phyloP scores from a whole-genome alignment of 2,329 filamentous ascomycete species.

The Oidium heveae region DNA sequence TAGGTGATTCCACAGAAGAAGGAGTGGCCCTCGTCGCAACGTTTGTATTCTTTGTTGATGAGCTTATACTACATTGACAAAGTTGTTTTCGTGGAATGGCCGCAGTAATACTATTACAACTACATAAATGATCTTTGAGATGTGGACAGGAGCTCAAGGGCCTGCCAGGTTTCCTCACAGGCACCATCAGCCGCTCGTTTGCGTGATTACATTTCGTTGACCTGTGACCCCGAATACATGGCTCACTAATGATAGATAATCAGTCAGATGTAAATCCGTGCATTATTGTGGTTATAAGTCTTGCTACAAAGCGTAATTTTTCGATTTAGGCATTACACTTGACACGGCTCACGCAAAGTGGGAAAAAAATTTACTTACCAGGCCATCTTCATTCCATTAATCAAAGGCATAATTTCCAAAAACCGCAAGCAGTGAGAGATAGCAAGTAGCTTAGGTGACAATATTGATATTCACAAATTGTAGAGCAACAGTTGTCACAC shows the following conservation, averaged over 20 bases:
- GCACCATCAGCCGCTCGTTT: conserved; percentile 40
- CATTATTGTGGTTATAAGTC: no score
- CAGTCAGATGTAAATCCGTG: no score
- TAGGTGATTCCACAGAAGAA: conserved; percentile 11
- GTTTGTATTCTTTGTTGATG: conserved; percentile 5
- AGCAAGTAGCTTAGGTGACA: no score
- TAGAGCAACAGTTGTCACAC: no score
- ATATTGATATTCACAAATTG: no score
- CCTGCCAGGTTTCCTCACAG: conserved; percentile 46
- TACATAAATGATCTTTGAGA: conserved; percentile 22
- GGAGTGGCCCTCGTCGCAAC: conserved; percentile 1
- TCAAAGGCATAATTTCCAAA: conserved; percentile 28
- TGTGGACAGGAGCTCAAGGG: conserved; percentile 47
- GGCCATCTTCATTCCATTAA: conserved; percentile 48
- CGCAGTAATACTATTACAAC: conserved; percentile 37
- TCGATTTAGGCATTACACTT: neutral
- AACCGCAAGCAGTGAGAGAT: no score
- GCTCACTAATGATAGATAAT: conserved; percentile 24
- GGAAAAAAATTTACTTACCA: conserved; percentile 26
- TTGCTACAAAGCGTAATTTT: no score
- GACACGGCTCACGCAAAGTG: neutral
- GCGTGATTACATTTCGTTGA: conserved; percentile 51
- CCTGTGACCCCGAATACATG: conserved; percentile 51
- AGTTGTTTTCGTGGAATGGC: conserved; percentile 33
- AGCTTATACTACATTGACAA: conserved; percentile 23